phyloP scores from a whole-genome alignment of 129 eudicot species.

The sunflower (Helianthus annuus) region HanXRQr2.0-SUNRISE NC_035442.2:15301697-15302196 shows the following conservation, averaged over 20 bases:
- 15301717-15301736: conserved; percentile 27
- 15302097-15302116: no score
- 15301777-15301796: background rate
- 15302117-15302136: no score
- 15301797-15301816: conserved; percentile 15
- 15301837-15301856: conserved; percentile 13
- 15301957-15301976: conserved; percentile 5
- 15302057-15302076: no score
- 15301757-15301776: conserved; percentile 3
- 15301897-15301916: background rate
- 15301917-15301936: conserved; percentile 1
- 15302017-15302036: no score
- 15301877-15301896: background rate
- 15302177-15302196: no score
- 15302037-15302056: no score
- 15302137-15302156: no score
- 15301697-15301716: no score
- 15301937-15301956: background rate
- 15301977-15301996: conserved; percentile 1
- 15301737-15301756: conserved; percentile 24
- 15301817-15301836: conserved; percentile 34
- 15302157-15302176: no score
- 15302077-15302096: no score
- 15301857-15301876: conserved; percentile 25
- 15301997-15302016: no score